Evolutionary conservation across 2,329 filamentous ascomycete species (phyloP).

Genomic region (Monosporascus cannonballus): DNA sequence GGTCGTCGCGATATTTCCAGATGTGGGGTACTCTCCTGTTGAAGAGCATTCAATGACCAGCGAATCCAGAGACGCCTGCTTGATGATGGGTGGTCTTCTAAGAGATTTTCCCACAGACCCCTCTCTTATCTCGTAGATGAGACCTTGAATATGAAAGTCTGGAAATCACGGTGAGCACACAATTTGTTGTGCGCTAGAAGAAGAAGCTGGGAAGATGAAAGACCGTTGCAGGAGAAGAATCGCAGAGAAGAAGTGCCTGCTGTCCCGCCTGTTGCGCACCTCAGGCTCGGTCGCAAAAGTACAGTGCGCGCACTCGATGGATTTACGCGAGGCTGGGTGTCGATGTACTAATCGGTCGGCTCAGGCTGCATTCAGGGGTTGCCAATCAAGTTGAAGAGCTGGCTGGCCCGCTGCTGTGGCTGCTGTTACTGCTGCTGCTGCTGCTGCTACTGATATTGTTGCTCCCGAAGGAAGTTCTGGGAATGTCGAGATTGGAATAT

Average conservation of each 20-base stretch:
- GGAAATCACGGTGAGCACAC: not conserved
- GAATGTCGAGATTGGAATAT: not conserved
- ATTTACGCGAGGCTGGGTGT: not conserved
- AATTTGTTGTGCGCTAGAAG: too few relatives aligned
- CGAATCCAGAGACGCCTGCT: not conserved
- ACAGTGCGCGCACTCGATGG: not conserved
- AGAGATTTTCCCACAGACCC: not conserved
- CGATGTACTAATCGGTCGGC: not conserved
- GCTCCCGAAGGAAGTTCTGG: not conserved
- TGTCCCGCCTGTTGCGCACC: not conserved
- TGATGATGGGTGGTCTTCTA: not conserved
- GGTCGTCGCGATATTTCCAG: not conserved
- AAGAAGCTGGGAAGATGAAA: not conserved
- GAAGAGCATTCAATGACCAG: not conserved
- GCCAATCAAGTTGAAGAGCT: not conserved
- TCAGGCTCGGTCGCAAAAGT: not conserved
- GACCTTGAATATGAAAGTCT: not conserved
- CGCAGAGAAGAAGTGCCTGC: not conserved
- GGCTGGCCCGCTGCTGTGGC: not conserved
- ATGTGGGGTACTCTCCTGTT: constrained; percentile 1
- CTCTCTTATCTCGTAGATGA: not conserved
- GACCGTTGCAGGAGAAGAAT: not conserved
- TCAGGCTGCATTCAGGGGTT: not conserved
- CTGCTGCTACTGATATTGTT: not conserved
- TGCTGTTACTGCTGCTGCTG: not conserved